A percentile compares a stretch with the other conserved stretches of the same genome.
These are phyloP conservation scores for Kluyveromyces sp. DNA, from an alignment of 1,139 yeast genomes.

Conservation along the genomic window DNA sequence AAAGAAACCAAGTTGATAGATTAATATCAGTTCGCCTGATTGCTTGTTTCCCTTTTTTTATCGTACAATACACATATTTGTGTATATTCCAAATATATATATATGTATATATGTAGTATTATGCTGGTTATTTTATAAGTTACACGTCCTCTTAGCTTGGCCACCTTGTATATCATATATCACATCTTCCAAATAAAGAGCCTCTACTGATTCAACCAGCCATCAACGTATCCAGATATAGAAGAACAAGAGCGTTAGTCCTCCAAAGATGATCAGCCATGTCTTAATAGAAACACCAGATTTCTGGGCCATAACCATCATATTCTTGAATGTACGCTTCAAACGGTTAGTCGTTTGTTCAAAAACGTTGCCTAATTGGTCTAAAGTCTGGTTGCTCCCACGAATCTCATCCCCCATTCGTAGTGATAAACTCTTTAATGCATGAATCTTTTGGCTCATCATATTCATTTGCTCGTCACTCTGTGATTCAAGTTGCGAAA, in stretches of 20 bases:
- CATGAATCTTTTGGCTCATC: conserved; percentile 62
- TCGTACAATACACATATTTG: not conserved
- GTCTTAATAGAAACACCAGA: conserved; percentile 75
- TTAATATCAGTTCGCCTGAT: not conserved
- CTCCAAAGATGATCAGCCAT: conserved; percentile 62
- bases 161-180: too few species aligned
- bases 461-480: conserved; percentile 67
- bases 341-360: conserved; percentile 40
- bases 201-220: not conserved
- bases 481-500: conserved; percentile 73
- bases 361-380: conserved; percentile 45
- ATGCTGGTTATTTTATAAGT: too few species aligned
- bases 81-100: too few species aligned
- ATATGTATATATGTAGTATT: too few species aligned
- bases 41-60: not conserved
- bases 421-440: conserved; percentile 62
- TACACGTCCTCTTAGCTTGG: too few species aligned
- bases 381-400: conserved; percentile 57
- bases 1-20: conserved; percentile 5
- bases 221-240: conserved; percentile 68
- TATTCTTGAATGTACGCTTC: conserved; percentile 60
- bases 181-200: too few species aligned
- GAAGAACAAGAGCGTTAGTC: conserved; percentile 62
- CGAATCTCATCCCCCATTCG: conserved; percentile 83
- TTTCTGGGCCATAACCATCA: conserved; percentile 75